Base-by-base conservation (phyloP, 2,329 filamentous ascomycete species). In the Xylaria sp. region DNA sequence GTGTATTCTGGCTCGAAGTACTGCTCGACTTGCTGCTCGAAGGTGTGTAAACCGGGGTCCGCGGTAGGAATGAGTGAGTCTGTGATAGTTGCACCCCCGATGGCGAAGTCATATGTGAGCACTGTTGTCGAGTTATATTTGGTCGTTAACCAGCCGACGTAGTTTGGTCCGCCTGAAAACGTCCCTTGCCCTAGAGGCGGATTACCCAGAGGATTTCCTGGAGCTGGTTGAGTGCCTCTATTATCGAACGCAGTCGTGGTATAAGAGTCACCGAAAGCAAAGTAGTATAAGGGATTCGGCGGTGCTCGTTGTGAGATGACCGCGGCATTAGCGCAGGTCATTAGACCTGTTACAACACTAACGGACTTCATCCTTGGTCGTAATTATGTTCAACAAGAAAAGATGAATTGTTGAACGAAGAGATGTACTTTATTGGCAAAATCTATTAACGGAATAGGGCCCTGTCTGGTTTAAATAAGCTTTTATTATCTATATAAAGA, bases 131-230 rank as follows among this genome's bases (percentile, higher is more conserved):
- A 25, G 20, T 46, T 46, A 20, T 46, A 46, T 46, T 46, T 46
- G 45, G 45, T 46, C 20, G 45, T 25, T 46, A 46, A 25, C 45
- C 45, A 46, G 45, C 45, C 45, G 45, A 46, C 45, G 45, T 46
- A 46, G 12, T 46, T 46, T 20, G 45, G 45, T 46, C 45, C 45
- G 20, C 45, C 45, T 46, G 45, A 25, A 46, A 46, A 46, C 25
- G 45, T 46, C 45, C 45, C 45, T 25, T 46, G 45, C 25, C 45
- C 45, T 23, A 46, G 45, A 4, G 45, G 45, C 20, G 45, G 45
- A 46, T 46, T 46, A 13, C 45, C 45, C 12, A 46, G 45, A 25
- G 45, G 45, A 46, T 46, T 46, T 1, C 45, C 45, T 20, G 45
- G 45, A 13, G 45, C 12, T 10, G 45, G 45, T 25, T 46, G 45